Evolutionary conservation across 805 yeast genomes (phyloP), one percentile per base, ranked within the genome.

Genomic region (Schizosaccharomyces pombe): DNA sequence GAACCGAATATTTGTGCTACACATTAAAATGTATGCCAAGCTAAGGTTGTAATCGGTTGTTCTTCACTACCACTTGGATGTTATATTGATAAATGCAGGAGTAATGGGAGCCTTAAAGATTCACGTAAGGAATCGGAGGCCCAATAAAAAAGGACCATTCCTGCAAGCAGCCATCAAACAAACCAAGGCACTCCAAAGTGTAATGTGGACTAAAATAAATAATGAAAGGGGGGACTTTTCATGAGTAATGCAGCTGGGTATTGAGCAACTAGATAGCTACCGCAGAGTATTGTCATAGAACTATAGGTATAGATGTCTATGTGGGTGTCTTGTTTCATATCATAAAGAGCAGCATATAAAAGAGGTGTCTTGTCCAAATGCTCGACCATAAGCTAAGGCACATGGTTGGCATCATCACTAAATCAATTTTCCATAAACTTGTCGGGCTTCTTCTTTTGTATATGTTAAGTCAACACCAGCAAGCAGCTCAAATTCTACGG

Each of bases 181-280:
- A 34, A 78, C 64, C n/a, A 77, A 63, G 32, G 63, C 60, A 24
- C 85, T 85, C 86, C 87, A 81, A 0, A 75, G 47, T 14, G 77
- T 60, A 40, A 80, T 72, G 57, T 73, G 71, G 1, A 64, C 57
- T 6, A 75, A 67, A 2, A 74, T 68, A 3, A 76, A 65, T 58
- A 75, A 76, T 4, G 78, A 72, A 58, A 80, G 69, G 2, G 80
- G 81, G 54, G 77, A 72, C 55, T 68, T 69, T 63, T 81, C 28
- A 78, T 61, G 1, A 72, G 53, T 52, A 67, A 61, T 8, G 70
- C 63, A 2, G 74, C 70, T 3, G 78, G 75, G 55, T 74, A 65
- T 59, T 76, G 79, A 60, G 77, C 79, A 6, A 67, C 68, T 52
- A 81, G 63, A 62, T 79, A 82, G 2, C 86, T 87, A 40, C 81